phyloP scores from a whole-genome alignment of 345 rosid species.

The Eutrema yunnanense region DNA sequence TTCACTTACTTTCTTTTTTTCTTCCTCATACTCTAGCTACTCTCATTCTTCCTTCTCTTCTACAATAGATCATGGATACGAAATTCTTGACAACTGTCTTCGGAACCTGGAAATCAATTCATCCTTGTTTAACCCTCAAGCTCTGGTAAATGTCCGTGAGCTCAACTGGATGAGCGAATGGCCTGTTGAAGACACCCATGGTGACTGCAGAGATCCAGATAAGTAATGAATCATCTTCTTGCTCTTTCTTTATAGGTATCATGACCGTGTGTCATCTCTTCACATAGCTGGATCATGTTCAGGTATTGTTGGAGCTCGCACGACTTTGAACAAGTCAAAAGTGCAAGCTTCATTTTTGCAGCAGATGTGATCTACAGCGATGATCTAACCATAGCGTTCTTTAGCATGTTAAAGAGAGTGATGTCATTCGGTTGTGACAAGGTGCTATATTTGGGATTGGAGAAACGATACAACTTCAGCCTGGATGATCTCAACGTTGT shows the following conservation, averaged over 20 bases:
- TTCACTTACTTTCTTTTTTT: not conserved
- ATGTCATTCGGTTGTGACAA: slow-evolving; percentile 30
- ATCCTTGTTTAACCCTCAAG: slow-evolving; percentile 35
- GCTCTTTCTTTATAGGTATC: not conserved
- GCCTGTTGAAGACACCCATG: slow-evolving; percentile 43
- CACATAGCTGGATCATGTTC: not conserved
- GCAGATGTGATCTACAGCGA: slow-evolving; percentile 35
- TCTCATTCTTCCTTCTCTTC: not conserved
- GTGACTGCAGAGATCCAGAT: slow-evolving; percentile 17
- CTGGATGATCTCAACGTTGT: slow-evolving; percentile 58
- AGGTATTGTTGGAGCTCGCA: slow-evolving; percentile 28
- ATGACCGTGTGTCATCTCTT: not conserved
- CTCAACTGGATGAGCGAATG: slow-evolving; percentile 71
- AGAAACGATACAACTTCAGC: slow-evolving; percentile 93
- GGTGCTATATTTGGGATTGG: slow-evolving; percentile 76
- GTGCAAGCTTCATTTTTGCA: slow-evolving; percentile 24
- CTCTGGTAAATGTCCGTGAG: slow-evolving; percentile 53
- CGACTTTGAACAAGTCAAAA: slow-evolving; percentile 25
- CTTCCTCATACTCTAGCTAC: not conserved
- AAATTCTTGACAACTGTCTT: slow-evolving; percentile 65
- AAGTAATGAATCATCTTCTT: slow-evolving; percentile 31
- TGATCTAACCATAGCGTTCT: slow-evolving; percentile 29
- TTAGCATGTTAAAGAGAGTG: slow-evolving; percentile 21
- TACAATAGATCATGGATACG: slow-evolving; percentile 48
- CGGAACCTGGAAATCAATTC: slow-evolving; percentile 49